Conservation (phyloP, 2,329 filamentous ascomycete species). For the Paradendryphiella salina region DNA sequence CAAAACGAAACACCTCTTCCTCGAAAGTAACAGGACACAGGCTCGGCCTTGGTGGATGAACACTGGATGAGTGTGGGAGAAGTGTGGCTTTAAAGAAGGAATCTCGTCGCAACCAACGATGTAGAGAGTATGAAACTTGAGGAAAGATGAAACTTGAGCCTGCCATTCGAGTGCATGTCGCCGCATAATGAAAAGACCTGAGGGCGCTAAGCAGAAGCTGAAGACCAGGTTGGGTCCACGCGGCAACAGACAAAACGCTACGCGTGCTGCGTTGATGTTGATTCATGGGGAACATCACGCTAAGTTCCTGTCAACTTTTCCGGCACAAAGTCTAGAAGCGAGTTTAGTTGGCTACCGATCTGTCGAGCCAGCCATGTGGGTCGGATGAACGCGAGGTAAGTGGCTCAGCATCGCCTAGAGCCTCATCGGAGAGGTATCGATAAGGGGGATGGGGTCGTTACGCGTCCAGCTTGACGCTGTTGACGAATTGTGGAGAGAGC, state of each 20-base stretch:
- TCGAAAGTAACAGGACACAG: conserved; percentile 29
- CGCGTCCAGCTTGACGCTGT: conserved; percentile 38
- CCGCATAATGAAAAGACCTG: conserved; percentile 30
- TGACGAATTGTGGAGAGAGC: conserved; percentile 37
- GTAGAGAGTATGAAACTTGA: conserved; percentile 22
- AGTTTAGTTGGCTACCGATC: conserved; percentile 13
- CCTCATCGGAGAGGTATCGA: conserved; percentile 22
- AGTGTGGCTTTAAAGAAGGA: conserved; percentile 34
- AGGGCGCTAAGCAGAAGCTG: conserved; percentile 21
- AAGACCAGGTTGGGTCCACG: conserved; percentile 21
- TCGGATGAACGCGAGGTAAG: conserved; percentile 18
- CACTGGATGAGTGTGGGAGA: conserved; percentile 31
- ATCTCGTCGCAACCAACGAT: conserved; percentile 17
- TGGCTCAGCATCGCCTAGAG: conserved; percentile 22
- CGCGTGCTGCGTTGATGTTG: conserved; percentile 20
- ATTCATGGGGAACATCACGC: conserved; percentile 10
- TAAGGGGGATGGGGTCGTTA: conserved; percentile 32
- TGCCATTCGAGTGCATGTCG: conserved; percentile 10
- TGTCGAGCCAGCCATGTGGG: conserved; percentile 19
- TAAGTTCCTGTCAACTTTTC: conserved; percentile 14
- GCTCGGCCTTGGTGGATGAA: conserved; percentile 38
- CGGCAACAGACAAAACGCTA: conserved; percentile 26
- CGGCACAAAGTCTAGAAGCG: conserved; percentile 14
- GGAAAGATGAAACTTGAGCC: conserved; percentile 25
- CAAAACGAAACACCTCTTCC: conserved; percentile 27